A percentile compares a stretch with the other conserved stretches of the same genome.
These are phyloP conservation scores for Rosa chinensis DNA, from an alignment of 306 rosid genomes.

Conservation along the genomic window DNA sequence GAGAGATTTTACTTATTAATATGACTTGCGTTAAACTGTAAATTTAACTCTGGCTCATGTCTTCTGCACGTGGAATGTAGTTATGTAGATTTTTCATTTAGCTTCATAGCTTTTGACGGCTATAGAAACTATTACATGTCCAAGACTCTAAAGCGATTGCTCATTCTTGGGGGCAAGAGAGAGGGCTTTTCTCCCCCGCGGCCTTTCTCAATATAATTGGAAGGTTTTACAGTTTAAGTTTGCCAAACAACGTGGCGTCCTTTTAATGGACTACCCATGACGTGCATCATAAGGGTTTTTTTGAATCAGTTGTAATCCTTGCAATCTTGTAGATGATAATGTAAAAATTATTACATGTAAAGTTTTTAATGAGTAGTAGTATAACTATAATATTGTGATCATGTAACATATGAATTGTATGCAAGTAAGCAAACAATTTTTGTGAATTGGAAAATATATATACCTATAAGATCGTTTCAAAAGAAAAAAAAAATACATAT, in stretches of 20 bases:
- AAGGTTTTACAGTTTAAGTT: neutral
- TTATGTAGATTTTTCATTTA: neutral
- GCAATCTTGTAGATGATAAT: neutral
- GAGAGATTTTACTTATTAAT: conserved; percentile 12
- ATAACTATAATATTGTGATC: neutral
- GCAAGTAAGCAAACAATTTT: neutral
- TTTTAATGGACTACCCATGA: neutral
- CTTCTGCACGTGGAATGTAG: neutral
- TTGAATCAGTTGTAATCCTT: neutral
- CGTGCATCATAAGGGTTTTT: neutral
- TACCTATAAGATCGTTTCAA: too few relatives aligned
- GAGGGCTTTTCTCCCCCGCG: neutral
- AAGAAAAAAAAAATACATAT: neutral
- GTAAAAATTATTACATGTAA: neutral
- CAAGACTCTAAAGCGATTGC: neutral
- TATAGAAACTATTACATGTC: neutral
- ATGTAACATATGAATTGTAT: neutral
- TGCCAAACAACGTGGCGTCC: neutral
- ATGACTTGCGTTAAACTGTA: neutral
- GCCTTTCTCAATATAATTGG: neutral
- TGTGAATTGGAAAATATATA: neutral
- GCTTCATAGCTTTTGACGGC: neutral
- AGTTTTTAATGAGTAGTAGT: neutral
- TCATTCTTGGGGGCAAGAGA: neutral
- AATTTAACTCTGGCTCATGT: neutral